Conservation (phyloP, 2,329 filamentous ascomycete species). For the Fusarium sulawesiense region DNA sequence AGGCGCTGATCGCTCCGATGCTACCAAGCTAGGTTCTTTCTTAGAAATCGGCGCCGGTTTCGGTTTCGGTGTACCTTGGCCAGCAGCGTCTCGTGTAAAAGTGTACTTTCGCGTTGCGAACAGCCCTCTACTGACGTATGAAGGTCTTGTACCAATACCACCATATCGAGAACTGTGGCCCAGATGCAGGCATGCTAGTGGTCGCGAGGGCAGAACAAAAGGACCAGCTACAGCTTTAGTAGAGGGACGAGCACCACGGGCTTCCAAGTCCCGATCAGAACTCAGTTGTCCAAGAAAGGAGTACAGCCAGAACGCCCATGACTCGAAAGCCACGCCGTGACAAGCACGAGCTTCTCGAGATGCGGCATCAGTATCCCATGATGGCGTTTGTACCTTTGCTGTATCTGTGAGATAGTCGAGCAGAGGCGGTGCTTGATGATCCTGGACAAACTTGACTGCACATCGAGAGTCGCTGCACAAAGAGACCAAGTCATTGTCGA, state of each 20-base stretch:
- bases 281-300: conserved; percentile 54
- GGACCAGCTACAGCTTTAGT: conserved; percentile 51
- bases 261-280: conserved; percentile 50
- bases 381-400: conserved; percentile 47
- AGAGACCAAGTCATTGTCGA: conserved; percentile 52
- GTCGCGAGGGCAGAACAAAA: conserved; percentile 54
- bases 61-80: conserved; percentile 3
- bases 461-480: conserved; percentile 50
- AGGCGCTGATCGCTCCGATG: conserved; percentile 34
- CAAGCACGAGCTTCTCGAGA: conserved; percentile 48
- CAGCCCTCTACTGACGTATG: conserved; percentile 52
- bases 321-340: conserved; percentile 52
- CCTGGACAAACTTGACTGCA: conserved; percentile 49
- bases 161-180: conserved; percentile 51
- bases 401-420: conserved; percentile 51
- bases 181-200: conserved; percentile 53
- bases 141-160: conserved; percentile 50
- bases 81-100: conserved; percentile 46
- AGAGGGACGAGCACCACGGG: conserved; percentile 28
- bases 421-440: conserved; percentile 48
- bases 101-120: conserved; percentile 51
- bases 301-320: conserved; percentile 58
- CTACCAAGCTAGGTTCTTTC: conserved; percentile 20
- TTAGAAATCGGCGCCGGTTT: conserved; percentile 20
- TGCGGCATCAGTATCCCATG: conserved; percentile 49